Percentiles rank a stretch among this genome's conserved stretches.
Conservation (phyloP, 2,329 filamentous ascomycete genomes). For the Gnomoniopsis sp. region DNA sequence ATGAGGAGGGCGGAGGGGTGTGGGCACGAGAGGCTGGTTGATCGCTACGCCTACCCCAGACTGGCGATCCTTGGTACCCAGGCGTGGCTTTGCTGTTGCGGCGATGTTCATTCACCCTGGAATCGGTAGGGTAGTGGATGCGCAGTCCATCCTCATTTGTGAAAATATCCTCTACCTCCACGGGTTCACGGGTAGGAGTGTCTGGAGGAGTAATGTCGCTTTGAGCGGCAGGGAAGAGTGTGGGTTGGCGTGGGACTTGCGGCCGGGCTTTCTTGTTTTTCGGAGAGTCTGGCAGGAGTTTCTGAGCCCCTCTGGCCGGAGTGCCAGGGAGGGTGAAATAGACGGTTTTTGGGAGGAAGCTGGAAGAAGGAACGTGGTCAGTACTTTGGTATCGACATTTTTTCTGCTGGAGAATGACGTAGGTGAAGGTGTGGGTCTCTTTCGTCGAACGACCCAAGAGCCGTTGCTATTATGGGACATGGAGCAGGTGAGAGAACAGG, state of each 20-base stretch:
- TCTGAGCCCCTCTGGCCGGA: slow-evolving; percentile 35
- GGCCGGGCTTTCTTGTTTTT: slow-evolving; percentile 23
- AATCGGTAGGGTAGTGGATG: slow-evolving; percentile 46
- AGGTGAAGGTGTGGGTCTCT: not conserved
- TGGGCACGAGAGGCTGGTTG: slow-evolving; percentile 76
- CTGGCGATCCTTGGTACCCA: slow-evolving; percentile 70
- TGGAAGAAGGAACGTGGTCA: slow-evolving; percentile 33
- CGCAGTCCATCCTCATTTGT: slow-evolving; percentile 56
- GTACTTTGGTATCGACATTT: not conserved
- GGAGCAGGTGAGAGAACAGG: not conserved
- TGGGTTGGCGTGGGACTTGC: slow-evolving; percentile 40
- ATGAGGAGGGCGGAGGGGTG: slow-evolving; percentile 66
- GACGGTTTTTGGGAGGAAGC: slow-evolving; percentile 88
- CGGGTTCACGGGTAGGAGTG: slow-evolving; percentile 48
- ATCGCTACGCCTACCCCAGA: slow-evolving; percentile 72
- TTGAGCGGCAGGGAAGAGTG: slow-evolving; percentile 45
- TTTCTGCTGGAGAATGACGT: not conserved
- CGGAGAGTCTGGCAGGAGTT: slow-evolving; percentile 35
- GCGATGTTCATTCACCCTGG: slow-evolving; percentile 29
- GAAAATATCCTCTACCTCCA: slow-evolving; percentile 44
- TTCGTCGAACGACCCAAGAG: not conserved
- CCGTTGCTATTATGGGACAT: not conserved
- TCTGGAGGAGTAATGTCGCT: slow-evolving; percentile 52
- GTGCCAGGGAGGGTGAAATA: slow-evolving; percentile 72
- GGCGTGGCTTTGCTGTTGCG: slow-evolving; percentile 53